Evolutionary conservation across 31 red algal species (phyloP), one percentile per base, ranked within the genome.

Genomic region (Endocladia muricata): DNA sequence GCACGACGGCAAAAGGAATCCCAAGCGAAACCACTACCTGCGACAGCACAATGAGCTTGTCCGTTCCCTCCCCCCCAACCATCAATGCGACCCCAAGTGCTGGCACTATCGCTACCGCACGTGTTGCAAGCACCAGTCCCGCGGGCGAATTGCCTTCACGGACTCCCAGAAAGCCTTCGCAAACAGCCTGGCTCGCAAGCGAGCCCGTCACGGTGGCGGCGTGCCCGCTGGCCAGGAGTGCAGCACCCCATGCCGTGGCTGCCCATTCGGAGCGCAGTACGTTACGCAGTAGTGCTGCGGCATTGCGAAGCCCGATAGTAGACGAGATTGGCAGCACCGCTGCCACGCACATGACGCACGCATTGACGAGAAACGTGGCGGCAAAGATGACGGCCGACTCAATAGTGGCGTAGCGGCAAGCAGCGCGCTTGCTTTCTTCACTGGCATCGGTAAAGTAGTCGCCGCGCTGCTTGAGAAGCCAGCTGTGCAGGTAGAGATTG

Each of bases 1-100:
- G 96, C 36, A 98, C 77, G 13, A 92, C 74, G 6, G 92, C 96
- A 81, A 98, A 98, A 0, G 96, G 96, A 7, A 98, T 70, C 30
- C 87, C 66, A 22, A 98, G 70, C n/a, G 88, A 92, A 3, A 98
- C 22, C 5, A 91, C 59, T 0, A 94, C 92, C 63, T 98, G 96
- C 22, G 96, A 92, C 32, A 86, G 71, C 21, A 98, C 86, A 0
- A 94, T 41, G 36, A 98, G 81, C 55, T 47, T 52, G 61, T 98
- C 88, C 25, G 96, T 60, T 35, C 96, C 88, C 21, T 67, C 44
- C 25, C 81, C 77, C 3, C 96, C 96, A 29, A 76, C 81, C 13
- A 87, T 41, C 2, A 88, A 64, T 19, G 87, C 91, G 6, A 57
- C 96, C 26, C 41, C 65, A 23, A 88, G 36, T 19, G 91, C 84